Evolutionary conservation across 2,329 filamentous ascomycete genomes (phyloP).

Genomic region (Fusarium guadeloupense): DNA sequence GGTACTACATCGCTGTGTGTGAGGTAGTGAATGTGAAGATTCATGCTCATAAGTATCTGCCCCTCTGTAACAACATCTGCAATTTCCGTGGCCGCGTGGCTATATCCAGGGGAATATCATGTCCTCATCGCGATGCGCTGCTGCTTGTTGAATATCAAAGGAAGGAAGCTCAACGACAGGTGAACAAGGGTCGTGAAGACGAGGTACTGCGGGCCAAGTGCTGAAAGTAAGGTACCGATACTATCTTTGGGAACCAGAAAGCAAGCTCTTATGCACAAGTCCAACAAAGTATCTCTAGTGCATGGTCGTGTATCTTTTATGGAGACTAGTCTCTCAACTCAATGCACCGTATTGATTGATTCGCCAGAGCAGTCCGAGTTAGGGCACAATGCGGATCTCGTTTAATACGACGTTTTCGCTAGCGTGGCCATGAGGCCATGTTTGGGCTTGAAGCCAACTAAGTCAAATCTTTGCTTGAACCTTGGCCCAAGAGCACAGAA

Average conservation of each 20-base stretch:
- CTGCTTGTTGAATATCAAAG: constrained; percentile 7
- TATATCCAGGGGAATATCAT: constrained; percentile 15
- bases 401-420: constrained; percentile 39
- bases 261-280: constrained; percentile 14
- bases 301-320: constrained; percentile 27
- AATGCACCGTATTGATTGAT: constrained; percentile 34
- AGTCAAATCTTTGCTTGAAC: constrained; percentile 14
- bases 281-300: constrained; percentile 17
- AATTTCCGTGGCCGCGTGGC: background rate
- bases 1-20: background rate
- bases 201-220: constrained; percentile 10
- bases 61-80: background rate
- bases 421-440: constrained; percentile 33
- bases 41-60: background rate
- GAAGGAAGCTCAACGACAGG: constrained; percentile 4
- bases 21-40: background rate
- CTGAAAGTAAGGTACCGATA: constrained; percentile 33
- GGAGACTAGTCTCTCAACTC: constrained; percentile 13
- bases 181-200: constrained; percentile 21
- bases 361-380: constrained; percentile 16
- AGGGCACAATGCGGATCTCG: constrained; percentile 31
- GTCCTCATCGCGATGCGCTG: constrained; percentile 18
- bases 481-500: background rate
- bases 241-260: constrained; percentile 25
- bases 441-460: constrained; percentile 19